phyloP scores from a whole-genome alignment of 768 basidiomycete genomes.

The Amanita subjunquillea region DNA sequence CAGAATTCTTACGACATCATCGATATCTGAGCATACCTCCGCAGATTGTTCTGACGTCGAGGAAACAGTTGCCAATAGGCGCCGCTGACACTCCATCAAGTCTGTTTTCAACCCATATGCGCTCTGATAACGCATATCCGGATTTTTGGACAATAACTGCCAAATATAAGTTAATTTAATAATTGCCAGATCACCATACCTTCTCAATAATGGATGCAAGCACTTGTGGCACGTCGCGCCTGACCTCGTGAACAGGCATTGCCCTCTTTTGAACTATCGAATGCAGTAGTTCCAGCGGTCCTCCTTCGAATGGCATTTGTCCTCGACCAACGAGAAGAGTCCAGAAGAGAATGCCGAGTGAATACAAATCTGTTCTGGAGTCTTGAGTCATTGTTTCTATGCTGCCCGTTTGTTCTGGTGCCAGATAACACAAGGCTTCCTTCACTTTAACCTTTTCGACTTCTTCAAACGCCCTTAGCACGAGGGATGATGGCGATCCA shows the following conservation, averaged over 20 bases:
- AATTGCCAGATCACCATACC: constrained; percentile 18
- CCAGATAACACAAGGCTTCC: constrained; percentile 66
- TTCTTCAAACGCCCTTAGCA: constrained; percentile 51
- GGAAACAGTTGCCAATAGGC: constrained; percentile 49
- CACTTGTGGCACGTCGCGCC: constrained; percentile 64
- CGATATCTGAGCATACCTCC: constrained; percentile 27
- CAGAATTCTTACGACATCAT: constrained; percentile 1
- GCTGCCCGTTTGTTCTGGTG: constrained; percentile 70
- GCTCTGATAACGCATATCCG: constrained; percentile 62
- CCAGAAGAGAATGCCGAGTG: constrained; percentile 66
- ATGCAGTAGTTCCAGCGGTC: constrained; percentile 53
- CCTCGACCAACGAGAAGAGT: constrained; percentile 63
- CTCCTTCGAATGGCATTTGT: constrained; percentile 53
- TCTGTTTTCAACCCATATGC: constrained; percentile 61
- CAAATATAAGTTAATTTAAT: constrained; percentile 2
- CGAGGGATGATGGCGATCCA: constrained; percentile 62
- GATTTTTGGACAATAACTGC: constrained; percentile 58
- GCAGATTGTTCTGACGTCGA: constrained; percentile 44
- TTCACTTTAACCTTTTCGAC: constrained; percentile 60
- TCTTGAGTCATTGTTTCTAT: constrained; percentile 65
- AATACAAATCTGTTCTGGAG: constrained; percentile 66
- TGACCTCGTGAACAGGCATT: constrained; percentile 67
- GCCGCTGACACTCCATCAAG: constrained; percentile 56
- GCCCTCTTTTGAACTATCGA: constrained; percentile 65
- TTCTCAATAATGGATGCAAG: constrained; percentile 63